phyloP scores from a whole-genome alignment of 179 eudicot species.

The Amaranthus tricolor region DNA sequence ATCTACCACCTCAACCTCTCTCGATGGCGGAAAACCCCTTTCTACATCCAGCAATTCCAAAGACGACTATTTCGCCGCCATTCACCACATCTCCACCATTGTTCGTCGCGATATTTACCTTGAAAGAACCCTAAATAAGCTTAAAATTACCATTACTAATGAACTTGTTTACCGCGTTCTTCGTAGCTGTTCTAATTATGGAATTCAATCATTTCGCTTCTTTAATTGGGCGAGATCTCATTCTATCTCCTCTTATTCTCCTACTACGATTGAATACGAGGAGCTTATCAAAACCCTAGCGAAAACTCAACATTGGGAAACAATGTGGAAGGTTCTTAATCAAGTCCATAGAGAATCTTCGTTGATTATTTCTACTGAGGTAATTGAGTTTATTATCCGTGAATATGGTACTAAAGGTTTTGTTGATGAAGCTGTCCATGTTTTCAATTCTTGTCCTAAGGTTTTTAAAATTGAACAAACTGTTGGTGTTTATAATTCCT shows the following conservation, averaged over 20 bases:
- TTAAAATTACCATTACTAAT: constrained; percentile 56
- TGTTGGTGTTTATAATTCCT: constrained; percentile 59
- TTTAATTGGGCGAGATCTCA: constrained; percentile 79
- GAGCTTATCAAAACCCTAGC: constrained; percentile 75
- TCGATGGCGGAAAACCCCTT: not conserved
- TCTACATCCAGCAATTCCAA: constrained; percentile 29
- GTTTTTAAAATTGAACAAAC: constrained; percentile 61
- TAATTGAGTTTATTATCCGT: constrained; percentile 61
- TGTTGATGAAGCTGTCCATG: constrained; percentile 70
- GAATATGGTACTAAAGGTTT: constrained; percentile 71
- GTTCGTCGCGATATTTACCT: constrained; percentile 84
- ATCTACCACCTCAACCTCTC: constrained; percentile 20
- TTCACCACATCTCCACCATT: constrained; percentile 90
- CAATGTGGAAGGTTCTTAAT: constrained; percentile 92
- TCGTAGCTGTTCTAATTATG: constrained; percentile 55
- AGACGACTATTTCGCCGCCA: constrained; percentile 77
- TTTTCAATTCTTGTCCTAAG: constrained; percentile 53
- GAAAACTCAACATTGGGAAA: constrained; percentile 64
- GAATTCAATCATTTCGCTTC: constrained; percentile 74
- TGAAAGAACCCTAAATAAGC: constrained; percentile 82
- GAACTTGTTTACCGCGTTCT: constrained; percentile 84
- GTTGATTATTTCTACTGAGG: constrained; percentile 44
- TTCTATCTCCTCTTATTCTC: constrained; percentile 52
- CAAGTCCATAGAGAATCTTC: constrained; percentile 44
- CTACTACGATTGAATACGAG: constrained; percentile 71